Conservation (phyloP, 331 rosid species). For the Quercus tomentella region DNA sequence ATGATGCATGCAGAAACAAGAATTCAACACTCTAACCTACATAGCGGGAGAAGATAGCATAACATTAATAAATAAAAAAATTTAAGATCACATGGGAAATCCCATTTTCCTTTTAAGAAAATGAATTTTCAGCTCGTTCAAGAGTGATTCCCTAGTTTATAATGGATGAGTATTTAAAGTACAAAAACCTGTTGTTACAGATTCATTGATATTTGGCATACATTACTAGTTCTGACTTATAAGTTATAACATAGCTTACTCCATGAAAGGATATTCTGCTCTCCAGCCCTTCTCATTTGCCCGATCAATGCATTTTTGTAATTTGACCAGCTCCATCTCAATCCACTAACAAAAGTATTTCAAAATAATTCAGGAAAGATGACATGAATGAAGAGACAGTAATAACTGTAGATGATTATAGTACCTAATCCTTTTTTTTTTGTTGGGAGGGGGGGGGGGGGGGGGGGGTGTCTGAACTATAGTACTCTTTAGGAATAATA, state of each 20-base stretch:
- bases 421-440: background rate
- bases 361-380: slow-evolving; percentile 3
- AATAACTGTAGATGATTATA: background rate
- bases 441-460: background rate
- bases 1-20: too few relatives aligned
- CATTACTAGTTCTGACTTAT: background rate
- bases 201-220: background rate
- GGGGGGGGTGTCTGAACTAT: background rate
- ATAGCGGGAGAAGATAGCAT: too few relatives aligned
- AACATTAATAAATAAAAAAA: background rate
- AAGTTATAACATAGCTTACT: background rate
- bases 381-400: background rate
- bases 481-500: background rate
- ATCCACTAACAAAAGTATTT: slow-evolving; percentile 46
- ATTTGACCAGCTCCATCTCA: slow-evolving; percentile 37
- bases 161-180: background rate
- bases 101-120: background rate
- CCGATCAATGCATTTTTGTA: slow-evolving; percentile 52
- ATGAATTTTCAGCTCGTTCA: background rate
- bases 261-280: slow-evolving; percentile 65
- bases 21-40: too few relatives aligned
- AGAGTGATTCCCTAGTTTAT: background rate
- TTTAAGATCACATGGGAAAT: background rate
- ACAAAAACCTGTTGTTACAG: background rate
- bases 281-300: slow-evolving; percentile 57